Evolutionary conservation across 2,329 filamentous ascomycete species (phyloP).

Genomic region (Monilinia fructigena): DNA sequence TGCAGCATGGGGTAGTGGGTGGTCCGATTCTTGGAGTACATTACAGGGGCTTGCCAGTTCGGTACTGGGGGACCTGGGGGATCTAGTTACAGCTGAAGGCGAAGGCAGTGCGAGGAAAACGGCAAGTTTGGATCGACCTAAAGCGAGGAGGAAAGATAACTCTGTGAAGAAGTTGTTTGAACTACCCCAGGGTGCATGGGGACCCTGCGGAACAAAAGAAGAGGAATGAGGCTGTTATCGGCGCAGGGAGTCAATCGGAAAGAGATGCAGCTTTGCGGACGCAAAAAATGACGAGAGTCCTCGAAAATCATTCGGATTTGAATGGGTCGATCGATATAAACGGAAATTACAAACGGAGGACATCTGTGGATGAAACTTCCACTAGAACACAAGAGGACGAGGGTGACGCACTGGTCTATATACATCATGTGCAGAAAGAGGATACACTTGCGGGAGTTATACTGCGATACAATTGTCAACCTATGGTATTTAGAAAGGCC

Average conservation of each 20-base stretch:
- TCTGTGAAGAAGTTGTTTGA: constrained; percentile 28
- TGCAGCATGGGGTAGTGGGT: constrained; percentile 26
- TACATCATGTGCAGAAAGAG: constrained; percentile 77
- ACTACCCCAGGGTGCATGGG: constrained; percentile 34
- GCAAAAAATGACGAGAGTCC: constrained; percentile 56
- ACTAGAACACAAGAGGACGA: constrained; percentile 51
- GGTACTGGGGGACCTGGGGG: constrained; percentile 35
- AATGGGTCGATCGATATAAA: constrained; percentile 55
- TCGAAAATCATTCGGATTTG: constrained; percentile 61
- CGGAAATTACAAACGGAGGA: constrained; percentile 36
- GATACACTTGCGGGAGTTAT: constrained; percentile 92
- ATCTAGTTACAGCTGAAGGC: constrained; percentile 26
- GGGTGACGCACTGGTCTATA: constrained; percentile 79
- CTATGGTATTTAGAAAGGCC: constrained; percentile 77
- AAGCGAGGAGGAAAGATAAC: constrained; percentile 25
- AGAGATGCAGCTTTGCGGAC: constrained; percentile 56
- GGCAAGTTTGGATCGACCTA: constrained; percentile 18
- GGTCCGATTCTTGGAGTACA: constrained; percentile 38
- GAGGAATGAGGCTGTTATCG: constrained; percentile 43
- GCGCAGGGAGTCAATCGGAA: constrained; percentile 53
- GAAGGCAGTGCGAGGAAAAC: constrained; percentile 22
- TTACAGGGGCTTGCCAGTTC: constrained; percentile 40
- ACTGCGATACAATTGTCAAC: constrained; percentile 83
- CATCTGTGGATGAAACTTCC: constrained; percentile 35
- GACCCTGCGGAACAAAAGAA: constrained; percentile 33